Evolutionary conservation across 306 rosid genomes (phyloP), one percentile per base, ranked within the genome.

Genomic region (Castanospermum australe): DNA sequence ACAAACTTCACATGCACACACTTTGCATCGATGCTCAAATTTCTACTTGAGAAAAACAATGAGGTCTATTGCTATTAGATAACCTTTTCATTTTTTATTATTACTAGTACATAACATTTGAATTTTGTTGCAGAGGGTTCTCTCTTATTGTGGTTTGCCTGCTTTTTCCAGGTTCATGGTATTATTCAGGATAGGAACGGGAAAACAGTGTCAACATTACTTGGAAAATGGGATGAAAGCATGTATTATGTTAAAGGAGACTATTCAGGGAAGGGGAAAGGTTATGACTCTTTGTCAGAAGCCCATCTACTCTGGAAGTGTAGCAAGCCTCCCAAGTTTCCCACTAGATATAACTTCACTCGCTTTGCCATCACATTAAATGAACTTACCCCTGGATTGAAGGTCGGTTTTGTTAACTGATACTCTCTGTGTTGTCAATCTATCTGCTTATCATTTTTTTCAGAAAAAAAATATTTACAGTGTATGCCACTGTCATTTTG

Each of bases 161-260:
- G 22, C 44, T 63, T 38, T 81, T 71, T 55, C 82, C 82, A 94
- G 98, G 97, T 92, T 70, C 97, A 94, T 18, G 98, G 98, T 60
- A 47, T 86, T 28, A 94, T 92, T 75, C 97, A 89, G 84, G 97
- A 94, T 79, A 89, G 64, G 84, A 83, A 78, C 86, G 98, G 98
- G 68, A 90, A 87, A 86, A 90, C 94, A 41, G 86, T 84, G 80
- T 95, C 98, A 48, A 92, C 97, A 0, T 74, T 94, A 48, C 83
- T 89, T 44, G 98, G 98, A 55, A 94, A 94, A 84, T 94, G 98
- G 98, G 97, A 94, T 82, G 97, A 92, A 84, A 90, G 97, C 87
- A 89, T 94, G 91, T 86, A 90, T 84, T 94, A 86, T 77, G 86
- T 90, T 71, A 85, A 59, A 70, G 98, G 97, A 65, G 97, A 94